Evolutionary conservation across 2,329 filamentous ascomycete species (phyloP), one percentile per base, ranked within the genome.

Genomic region (Arthroderma sp.): DNA sequence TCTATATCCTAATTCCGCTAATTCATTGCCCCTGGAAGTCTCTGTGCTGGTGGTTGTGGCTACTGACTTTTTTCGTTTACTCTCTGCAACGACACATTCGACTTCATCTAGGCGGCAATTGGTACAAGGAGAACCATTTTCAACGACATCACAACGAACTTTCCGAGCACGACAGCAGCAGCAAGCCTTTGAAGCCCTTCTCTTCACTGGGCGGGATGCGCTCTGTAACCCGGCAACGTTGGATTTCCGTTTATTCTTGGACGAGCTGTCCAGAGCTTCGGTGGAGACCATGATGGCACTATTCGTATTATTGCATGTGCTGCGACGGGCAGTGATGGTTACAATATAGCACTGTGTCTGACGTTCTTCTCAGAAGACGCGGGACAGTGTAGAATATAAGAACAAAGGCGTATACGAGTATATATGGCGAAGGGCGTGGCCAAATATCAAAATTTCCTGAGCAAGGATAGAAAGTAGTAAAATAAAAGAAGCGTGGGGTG

Each of bases 121-220:
- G n/a, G 63, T 63, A 59, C 65, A 66, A 1, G 65, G 65, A 33
- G 71, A 68, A 2, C 76, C 76, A 58, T 73, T 70, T 61, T 76
- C 76, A 41, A 73, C 76, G 15, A 79, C 76, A 63, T 78, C 76
- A 58, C 77, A 79, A 28, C 77, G 69, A 28, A 79, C 76, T 63
- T 79, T 79, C 25, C 77, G 68, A n/a, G 76, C 71, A 15, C 77
- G 70, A 62, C 76, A 79, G n/a, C 75, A 76, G 8, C 77, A 67
- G 54, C 77, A 79, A 8, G 77, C 77, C 55, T 79, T 78, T n/a
- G 76, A 67, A 1, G 77, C 76, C 58, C 77, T 56, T 66, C 90
- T 81, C 74, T 95, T 96, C 56, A 85, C 81, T 56, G 81, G 81
- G 59, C 79, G 76, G 66, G 77, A 71, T 57, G 73, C 71, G 61